Evolutionary conservation across 1,284 basidiomycete genomes (phyloP).

Genomic region (Ceratobasidium sp.): DNA sequence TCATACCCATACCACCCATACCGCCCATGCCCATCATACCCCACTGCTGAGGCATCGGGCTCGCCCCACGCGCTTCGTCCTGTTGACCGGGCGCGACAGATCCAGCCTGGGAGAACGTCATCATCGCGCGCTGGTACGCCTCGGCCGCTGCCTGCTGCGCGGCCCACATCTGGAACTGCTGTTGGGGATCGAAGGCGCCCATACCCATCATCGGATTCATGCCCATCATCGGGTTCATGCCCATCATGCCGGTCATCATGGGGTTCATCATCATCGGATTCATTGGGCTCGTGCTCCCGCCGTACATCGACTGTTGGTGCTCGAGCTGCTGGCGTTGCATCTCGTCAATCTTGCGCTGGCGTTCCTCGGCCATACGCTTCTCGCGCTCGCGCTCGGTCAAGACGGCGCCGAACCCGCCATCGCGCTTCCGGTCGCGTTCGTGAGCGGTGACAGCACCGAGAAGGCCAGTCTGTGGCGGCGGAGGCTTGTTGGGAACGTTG

Average conservation of each 20-base stretch:
- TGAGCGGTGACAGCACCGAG: slow-evolving; percentile 96
- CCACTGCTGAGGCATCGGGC: slow-evolving; percentile 48
- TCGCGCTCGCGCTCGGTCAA: slow-evolving; percentile 96
- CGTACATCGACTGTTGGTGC: slow-evolving; percentile 85
- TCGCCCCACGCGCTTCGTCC: slow-evolving; percentile 62
- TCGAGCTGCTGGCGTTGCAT: slow-evolving; percentile 90
- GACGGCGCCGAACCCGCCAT: slow-evolving; percentile 93
- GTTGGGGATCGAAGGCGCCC: slow-evolving; percentile 66
- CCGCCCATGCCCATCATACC: slow-evolving; percentile 46
- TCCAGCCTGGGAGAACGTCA: slow-evolving; percentile 84
- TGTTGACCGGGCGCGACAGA: slow-evolving; percentile 65
- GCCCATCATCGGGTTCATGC: slow-evolving; percentile 53
- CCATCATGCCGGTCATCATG: slow-evolving; percentile 53
- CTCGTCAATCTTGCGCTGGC: slow-evolving; percentile 92
- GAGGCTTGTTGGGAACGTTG: slow-evolving; percentile 94
- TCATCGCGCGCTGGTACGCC: slow-evolving; percentile 86
- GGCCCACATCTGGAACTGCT: slow-evolving; percentile 89
- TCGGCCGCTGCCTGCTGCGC: slow-evolving; percentile 89
- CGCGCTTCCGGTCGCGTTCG: slow-evolving; percentile 92
- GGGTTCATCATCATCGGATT: slow-evolving; percentile 53
- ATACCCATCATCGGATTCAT: slow-evolving; percentile 59
- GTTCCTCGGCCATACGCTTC: slow-evolving; percentile 87
- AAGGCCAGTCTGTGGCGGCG: slow-evolving; percentile 94
- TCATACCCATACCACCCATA: slow-evolving; percentile 44
- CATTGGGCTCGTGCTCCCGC: slow-evolving; percentile 53